phyloP scores from a whole-genome alignment of 2,329 filamentous ascomycete genomes.

The Eutypa lata region DNA sequence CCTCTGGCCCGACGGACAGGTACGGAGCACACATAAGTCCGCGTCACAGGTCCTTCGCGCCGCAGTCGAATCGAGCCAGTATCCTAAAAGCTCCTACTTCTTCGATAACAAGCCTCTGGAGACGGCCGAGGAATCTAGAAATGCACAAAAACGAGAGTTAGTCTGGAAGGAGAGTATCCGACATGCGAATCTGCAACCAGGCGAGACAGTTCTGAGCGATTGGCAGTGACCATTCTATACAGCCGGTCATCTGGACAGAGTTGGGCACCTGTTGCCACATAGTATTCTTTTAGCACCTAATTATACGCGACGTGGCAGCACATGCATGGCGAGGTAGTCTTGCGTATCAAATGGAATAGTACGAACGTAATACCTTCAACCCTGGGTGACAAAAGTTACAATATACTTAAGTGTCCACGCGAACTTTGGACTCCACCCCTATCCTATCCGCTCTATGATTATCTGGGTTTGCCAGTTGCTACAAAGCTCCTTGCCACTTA shows the following conservation, averaged over 20 bases:
- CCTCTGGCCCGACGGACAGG: conserved; percentile 3
- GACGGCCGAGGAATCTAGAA: conserved; percentile 2
- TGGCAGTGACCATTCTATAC: conserved; percentile 2
- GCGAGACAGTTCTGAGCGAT: conserved; percentile 2
- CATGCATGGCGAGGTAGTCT: too few relatives aligned
- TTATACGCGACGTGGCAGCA: too few relatives aligned
- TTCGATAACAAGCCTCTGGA: neutral
- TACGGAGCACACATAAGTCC: conserved; percentile 1
- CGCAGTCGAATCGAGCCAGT: conserved; percentile 1
- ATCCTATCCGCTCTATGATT: too few relatives aligned
- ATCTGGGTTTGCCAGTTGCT: too few relatives aligned
- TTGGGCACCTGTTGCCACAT: neutral
- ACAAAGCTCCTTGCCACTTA: too few relatives aligned
- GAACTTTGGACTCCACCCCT: too few relatives aligned
- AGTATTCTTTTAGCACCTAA: too few relatives aligned
- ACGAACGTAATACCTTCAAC: too few relatives aligned
- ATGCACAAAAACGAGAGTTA: neutral
- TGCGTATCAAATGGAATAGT: too few relatives aligned
- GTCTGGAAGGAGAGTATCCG: conserved; percentile 8
- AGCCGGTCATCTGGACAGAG: neutral
- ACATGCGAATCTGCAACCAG: conserved; percentile 2
- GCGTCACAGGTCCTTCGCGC: neutral
- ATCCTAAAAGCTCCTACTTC: conserved; percentile 2
- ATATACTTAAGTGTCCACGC: too few relatives aligned
- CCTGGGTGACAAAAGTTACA: too few relatives aligned